phyloP scores from a whole-genome alignment of 768 basidiomycete genomes.

The Suillus weaverae region DNA sequence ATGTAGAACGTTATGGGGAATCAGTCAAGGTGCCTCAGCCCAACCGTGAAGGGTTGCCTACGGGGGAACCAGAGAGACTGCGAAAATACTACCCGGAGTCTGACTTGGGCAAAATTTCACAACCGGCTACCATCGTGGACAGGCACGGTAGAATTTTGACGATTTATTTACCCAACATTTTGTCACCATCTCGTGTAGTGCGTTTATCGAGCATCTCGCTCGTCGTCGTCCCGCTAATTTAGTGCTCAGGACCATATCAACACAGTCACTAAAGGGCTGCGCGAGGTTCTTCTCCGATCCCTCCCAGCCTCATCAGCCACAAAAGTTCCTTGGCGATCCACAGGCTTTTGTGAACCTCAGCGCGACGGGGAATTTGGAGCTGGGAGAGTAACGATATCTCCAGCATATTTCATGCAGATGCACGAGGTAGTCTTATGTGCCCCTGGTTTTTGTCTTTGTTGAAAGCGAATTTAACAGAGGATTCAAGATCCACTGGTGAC shows the following conservation, averaged over 20 bases:
- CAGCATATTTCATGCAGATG: not conserved
- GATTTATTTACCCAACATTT: no score
- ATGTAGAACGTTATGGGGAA: not conserved
- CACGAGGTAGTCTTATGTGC: not conserved
- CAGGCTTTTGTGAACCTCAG: not conserved
- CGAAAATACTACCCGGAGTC: not conserved
- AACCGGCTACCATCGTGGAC: not conserved
- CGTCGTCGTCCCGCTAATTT: fast-evolving
- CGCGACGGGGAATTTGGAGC: not conserved
- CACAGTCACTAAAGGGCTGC: not conserved
- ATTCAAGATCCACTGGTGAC: no score
- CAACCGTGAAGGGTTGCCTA: not conserved
- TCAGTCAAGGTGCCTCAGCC: not conserved
- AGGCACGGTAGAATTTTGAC: not conserved
- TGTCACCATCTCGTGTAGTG: not conserved
- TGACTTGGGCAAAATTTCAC: not conserved
- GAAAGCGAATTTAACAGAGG: no score
- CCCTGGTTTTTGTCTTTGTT: no score
- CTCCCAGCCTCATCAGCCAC: not conserved
- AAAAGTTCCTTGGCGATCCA: not conserved
- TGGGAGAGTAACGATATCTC: not conserved
- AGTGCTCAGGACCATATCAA: not conserved
- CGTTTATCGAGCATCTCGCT: not conserved
- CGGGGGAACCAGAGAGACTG: not conserved
- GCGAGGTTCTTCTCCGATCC: not conserved